Evolutionary conservation across 768 basidiomycete species (phyloP).

Genomic region (Crepidotus variabilis): DNA sequence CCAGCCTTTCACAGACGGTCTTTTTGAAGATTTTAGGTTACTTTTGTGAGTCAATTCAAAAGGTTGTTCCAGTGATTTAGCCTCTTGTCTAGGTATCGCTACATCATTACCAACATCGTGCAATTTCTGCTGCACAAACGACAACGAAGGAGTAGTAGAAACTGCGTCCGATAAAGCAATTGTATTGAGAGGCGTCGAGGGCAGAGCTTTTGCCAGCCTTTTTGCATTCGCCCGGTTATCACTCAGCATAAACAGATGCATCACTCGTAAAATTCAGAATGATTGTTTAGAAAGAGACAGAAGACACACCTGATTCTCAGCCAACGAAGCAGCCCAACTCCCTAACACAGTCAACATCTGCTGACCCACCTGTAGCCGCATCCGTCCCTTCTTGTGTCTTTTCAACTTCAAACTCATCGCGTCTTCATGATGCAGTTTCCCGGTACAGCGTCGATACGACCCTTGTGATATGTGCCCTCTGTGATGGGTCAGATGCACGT

Average conservation of each 20-base stretch:
- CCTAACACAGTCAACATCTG: conserved; percentile 73
- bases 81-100: conserved; percentile 55
- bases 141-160: conserved; percentile 66
- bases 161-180: conserved; percentile 88
- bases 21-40: too few relatives aligned
- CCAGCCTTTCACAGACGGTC: conserved; percentile 82
- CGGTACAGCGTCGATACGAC: conserved; percentile 79
- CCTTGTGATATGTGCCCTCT: conserved; percentile 81
- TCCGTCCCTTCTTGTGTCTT: conserved; percentile 42
- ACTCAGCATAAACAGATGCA: conserved; percentile 88
- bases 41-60: too few relatives aligned
- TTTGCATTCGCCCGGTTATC: conserved; percentile 89
- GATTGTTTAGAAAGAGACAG: too few relatives aligned
- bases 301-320: conserved; percentile 69
- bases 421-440: conserved; percentile 79
- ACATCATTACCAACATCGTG: conserved; percentile 49
- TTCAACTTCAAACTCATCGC: conserved; percentile 18
- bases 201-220: conserved; percentile 78
- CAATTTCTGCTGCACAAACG: conserved; percentile 79
- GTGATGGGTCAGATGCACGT: conserved; percentile 44
- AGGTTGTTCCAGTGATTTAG: conserved; percentile 60
- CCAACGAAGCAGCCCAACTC: conserved; percentile 80
- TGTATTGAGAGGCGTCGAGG: conserved; percentile 75
- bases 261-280: conserved; percentile 51
- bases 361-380: conserved; percentile 51